Evolutionary conservation across 805 yeast genomes (phyloP).

Genomic region (Lachancea sp.): DNA sequence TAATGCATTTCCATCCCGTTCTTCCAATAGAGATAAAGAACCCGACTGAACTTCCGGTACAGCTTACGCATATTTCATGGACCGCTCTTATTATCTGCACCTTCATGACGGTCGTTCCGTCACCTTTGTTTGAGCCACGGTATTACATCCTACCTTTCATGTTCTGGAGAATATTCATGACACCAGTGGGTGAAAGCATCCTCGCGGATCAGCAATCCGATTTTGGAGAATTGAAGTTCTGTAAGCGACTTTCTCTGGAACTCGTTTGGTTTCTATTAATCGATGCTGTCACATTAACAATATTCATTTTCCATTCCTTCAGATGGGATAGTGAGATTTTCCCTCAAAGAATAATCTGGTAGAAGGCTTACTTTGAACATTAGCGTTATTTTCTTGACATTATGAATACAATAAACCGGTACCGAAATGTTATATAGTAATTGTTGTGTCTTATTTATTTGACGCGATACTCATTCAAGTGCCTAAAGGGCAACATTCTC

Average conservation of each 20-base stretch:
- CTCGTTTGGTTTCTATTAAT: slow-evolving; percentile 54
- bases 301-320: slow-evolving; percentile 61
- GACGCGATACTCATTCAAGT: not conserved
- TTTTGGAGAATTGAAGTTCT: slow-evolving; percentile 17
- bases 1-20: slow-evolving; percentile 33
- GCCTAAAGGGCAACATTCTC: slow-evolving; percentile 27
- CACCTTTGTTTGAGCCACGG: slow-evolving; percentile 91
- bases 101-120: slow-evolving; percentile 63
- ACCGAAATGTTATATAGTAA: not conserved
- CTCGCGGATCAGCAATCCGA: slow-evolving; percentile 14
- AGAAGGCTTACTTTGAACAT: not conserved
- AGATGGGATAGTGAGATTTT: slow-evolving; percentile 57
- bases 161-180: slow-evolving; percentile 59
- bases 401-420: not conserved
- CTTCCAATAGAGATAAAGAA: slow-evolving; percentile 34
- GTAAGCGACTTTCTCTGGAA: slow-evolving; percentile 45
- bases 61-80: slow-evolving; percentile 42
- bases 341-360: slow-evolving; percentile 87
- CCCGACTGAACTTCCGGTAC: slow-evolving; percentile 33
- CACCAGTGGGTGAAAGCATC: slow-evolving; percentile 34
- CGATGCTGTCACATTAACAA: slow-evolving; percentile 43
- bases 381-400: not conserved
- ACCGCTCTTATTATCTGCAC: slow-evolving; percentile 48
- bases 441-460: not conserved
- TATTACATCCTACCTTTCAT: slow-evolving; percentile 80